Conservation (phyloP, 2,329 filamentous ascomycete species). For the Xylaria sp. region DNA sequence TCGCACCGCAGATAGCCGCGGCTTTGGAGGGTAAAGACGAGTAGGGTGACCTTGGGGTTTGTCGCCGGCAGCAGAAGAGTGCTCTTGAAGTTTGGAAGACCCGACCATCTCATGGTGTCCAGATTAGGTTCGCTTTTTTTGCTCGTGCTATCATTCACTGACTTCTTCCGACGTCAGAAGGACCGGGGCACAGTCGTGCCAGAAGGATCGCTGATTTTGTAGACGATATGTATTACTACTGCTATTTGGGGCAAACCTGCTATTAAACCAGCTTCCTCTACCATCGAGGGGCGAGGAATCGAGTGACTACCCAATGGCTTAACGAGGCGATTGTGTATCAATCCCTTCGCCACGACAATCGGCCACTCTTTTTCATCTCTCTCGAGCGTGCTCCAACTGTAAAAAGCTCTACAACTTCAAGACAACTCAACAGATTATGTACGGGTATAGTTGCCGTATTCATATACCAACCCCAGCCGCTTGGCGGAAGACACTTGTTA, state of each 20-base stretch:
- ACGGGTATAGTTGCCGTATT: not conserved
- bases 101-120: not conserved
- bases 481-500: not conserved
- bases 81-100: not conserved
- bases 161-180: not conserved
- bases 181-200: not conserved
- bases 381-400: not conserved
- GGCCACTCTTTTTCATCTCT: not conserved
- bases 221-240: conserved; percentile 30
- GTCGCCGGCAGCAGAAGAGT: not conserved
- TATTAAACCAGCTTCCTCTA: not conserved
- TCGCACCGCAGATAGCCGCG: conserved; percentile 32
- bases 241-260: conserved; percentile 8
- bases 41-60: conserved; percentile 26
- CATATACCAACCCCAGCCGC: not conserved
- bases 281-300: not conserved
- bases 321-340: not conserved
- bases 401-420: not conserved
- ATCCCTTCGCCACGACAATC: not conserved
- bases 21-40: conserved; percentile 44
- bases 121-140: not conserved
- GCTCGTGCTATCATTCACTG: not conserved
- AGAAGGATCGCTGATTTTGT: conserved; percentile 1
- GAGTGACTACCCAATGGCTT: not conserved
- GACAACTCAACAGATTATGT: no score